Evolutionary conservation across 495 filamentous ascomycete species (phyloP).

Genomic region (Podospora tetraspora): DNA sequence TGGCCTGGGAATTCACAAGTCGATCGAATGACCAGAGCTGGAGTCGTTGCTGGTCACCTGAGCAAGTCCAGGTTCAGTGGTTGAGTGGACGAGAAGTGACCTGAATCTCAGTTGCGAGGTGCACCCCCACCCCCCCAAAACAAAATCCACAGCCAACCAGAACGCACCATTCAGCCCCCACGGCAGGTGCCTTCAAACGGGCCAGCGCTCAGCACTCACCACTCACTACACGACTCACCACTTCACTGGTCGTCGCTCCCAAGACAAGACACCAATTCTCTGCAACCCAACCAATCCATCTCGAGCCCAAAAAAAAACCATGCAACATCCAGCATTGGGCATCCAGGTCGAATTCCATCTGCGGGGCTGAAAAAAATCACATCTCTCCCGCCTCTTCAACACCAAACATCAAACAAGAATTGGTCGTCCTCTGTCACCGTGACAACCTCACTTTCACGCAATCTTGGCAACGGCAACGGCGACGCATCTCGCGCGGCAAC

Average conservation of each 20-base stretch:
- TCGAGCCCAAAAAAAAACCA: neutral
- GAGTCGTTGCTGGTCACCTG: neutral
- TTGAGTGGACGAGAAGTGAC: neutral
- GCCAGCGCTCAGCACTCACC: neutral
- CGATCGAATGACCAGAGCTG: neutral
- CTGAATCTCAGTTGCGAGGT: neutral
- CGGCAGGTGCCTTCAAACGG: neutral
- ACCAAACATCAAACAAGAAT: neutral
- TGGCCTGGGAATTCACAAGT: neutral
- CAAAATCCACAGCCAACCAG: neutral
- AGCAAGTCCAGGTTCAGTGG: neutral
- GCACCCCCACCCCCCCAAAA: neutral
- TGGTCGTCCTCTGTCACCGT: neutral
- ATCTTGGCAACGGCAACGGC: neutral
- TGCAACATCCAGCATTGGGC: conserved; percentile 14
- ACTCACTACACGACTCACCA: neutral
- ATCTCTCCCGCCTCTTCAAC: neutral
- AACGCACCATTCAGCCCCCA: neutral
- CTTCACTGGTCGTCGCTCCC: neutral
- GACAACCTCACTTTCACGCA: neutral
- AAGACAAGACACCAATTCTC: conserved; percentile 25
- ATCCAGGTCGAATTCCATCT: conserved; percentile 10
- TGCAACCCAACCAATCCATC: conserved; percentile 29
- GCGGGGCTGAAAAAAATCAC: neutral
- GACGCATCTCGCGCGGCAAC: neutral